phyloP scores from a whole-genome alignment of 2,329 filamentous ascomycete genomes.

The Cladosporium sp. region DNA sequence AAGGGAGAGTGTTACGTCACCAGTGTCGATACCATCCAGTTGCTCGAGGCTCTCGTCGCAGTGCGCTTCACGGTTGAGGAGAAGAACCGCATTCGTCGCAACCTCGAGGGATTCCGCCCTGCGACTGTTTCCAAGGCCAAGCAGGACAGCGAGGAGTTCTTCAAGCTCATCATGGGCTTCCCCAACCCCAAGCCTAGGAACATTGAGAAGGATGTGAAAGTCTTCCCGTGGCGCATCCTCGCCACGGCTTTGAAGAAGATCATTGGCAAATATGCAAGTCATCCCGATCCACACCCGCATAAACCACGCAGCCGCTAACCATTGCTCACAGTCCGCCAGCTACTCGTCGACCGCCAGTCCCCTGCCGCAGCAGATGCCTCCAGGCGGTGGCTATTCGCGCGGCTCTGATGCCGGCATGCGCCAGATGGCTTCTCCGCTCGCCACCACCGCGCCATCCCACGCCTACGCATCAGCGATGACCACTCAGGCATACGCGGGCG shows the following conservation, averaged over 20 bases:
- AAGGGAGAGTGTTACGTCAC: slow-evolving; percentile 89
- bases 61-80: slow-evolving; percentile 90
- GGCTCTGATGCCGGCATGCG: slow-evolving; percentile 43
- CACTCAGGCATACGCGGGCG: slow-evolving; percentile 25
- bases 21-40: slow-evolving; percentile 90
- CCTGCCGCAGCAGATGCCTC: slow-evolving; percentile 30
- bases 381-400: slow-evolving; percentile 28
- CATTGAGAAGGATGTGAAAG: slow-evolving; percentile 99
- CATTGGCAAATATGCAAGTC: slow-evolving; percentile 85
- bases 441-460: slow-evolving; percentile 30
- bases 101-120: slow-evolving; percentile 89
- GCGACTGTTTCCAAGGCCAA: slow-evolving; percentile 91
- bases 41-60: slow-evolving; percentile 87
- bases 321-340: slow-evolving; percentile 54
- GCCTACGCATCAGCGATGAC: slow-evolving; percentile 26
- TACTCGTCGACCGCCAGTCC: slow-evolving; percentile 60
- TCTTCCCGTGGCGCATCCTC: slow-evolving; percentile 93
- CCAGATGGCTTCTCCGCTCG: slow-evolving; percentile 27
- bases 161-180: slow-evolving; percentile 98
- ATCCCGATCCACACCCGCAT: slow-evolving; percentile 26
- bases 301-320: slow-evolving; percentile 28
- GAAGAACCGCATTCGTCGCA: slow-evolving; percentile 95
- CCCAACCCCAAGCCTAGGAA: slow-evolving; percentile 92
- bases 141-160: slow-evolving; percentile 89
- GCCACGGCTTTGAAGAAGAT: slow-evolving; percentile 90